Conservation (phyloP, 768 basidiomycete genomes). For the Filobasidium wieringae region DNA sequence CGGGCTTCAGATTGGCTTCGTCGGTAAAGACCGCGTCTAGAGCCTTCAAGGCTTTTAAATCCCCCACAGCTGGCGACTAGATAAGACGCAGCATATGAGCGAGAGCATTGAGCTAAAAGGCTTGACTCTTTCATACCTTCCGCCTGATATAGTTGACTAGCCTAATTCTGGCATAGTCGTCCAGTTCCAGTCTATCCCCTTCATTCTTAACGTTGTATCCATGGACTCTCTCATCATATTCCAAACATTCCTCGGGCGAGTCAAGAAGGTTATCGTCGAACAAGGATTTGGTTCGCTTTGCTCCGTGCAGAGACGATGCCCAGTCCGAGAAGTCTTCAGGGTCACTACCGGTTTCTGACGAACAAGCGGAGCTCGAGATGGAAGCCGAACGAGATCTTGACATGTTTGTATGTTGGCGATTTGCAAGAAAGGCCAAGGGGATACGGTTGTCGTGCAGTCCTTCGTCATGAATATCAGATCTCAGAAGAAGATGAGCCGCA, state of each 20-base stretch:
- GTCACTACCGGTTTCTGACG: conserved; percentile 9
- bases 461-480: too few species aligned
- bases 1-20: conserved; percentile 72
- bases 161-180: conserved; percentile 66
- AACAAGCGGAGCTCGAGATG: not conserved
- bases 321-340: conserved; percentile 12
- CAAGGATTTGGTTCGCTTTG: conserved; percentile 6
- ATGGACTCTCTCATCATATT: conserved; percentile 19
- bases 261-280: conserved; percentile 21
- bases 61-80: not conserved
- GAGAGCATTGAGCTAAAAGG: conserved; percentile 27
- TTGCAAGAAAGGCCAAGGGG: too few species aligned
- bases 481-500: too few species aligned
- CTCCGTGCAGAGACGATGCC: conserved; percentile 11
- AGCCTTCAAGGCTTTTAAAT: conserved; percentile 47
- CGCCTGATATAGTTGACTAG: conserved; percentile 76
- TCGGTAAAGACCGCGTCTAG: conserved; percentile 54
- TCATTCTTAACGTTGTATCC: conserved; percentile 19
- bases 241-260: conserved; percentile 23
- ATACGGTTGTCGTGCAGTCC: too few species aligned
- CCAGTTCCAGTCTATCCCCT: conserved; percentile 41
- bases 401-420: too few species aligned
- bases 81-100: not conserved
- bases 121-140: conserved; percentile 19
- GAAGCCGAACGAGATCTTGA: conserved; percentile 1